Conservation (phyloP, 306 rosid genomes). For the Sphenostylis stenocarpa region DNA sequence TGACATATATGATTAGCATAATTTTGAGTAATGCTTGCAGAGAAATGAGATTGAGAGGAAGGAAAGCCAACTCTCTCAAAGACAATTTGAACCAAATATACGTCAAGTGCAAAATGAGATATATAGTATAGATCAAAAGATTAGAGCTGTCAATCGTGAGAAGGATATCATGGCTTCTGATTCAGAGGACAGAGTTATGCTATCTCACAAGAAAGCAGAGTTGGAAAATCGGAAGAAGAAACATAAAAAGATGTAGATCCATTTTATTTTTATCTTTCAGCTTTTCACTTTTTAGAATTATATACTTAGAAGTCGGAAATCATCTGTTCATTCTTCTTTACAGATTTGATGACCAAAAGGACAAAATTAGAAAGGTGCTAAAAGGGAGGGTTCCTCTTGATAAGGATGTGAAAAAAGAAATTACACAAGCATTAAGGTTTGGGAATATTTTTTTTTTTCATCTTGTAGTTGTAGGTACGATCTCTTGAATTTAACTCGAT, state of each 20-base stretch:
- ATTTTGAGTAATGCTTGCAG: slow-evolving; percentile 46
- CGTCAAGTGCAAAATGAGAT: slow-evolving; percentile 60
- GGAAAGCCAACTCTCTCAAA: slow-evolving; percentile 64
- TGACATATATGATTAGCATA: not conserved
- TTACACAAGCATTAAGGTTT: slow-evolving; percentile 71
- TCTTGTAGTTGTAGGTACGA: not conserved
- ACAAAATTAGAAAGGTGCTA: slow-evolving; percentile 75
- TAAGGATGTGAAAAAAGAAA: slow-evolving; percentile 84
- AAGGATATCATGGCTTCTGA: slow-evolving; percentile 66
- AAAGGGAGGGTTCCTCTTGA: slow-evolving; percentile 90
- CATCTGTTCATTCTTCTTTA: slow-evolving; percentile 34
- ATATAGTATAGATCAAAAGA: slow-evolving; percentile 60
- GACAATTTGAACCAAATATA: slow-evolving; percentile 74
- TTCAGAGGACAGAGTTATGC: slow-evolving; percentile 67
- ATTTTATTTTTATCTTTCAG: slow-evolving; percentile 22
- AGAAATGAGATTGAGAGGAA: slow-evolving; percentile 67
- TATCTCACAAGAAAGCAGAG: slow-evolving; percentile 55
- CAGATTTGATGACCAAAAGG: slow-evolving; percentile 80
- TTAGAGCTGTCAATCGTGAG: slow-evolving; percentile 62
- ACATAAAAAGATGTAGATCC: slow-evolving; percentile 70
- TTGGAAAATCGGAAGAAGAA: slow-evolving; percentile 68
- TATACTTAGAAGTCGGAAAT: slow-evolving; percentile 26
- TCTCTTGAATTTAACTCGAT: not conserved
- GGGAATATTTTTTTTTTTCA: slow-evolving; percentile 25
- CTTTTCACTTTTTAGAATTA: slow-evolving; percentile 17